Evolutionary conservation across 2,329 filamentous ascomycete genomes (phyloP).

Genomic region (Fusarium tuaranense): DNA sequence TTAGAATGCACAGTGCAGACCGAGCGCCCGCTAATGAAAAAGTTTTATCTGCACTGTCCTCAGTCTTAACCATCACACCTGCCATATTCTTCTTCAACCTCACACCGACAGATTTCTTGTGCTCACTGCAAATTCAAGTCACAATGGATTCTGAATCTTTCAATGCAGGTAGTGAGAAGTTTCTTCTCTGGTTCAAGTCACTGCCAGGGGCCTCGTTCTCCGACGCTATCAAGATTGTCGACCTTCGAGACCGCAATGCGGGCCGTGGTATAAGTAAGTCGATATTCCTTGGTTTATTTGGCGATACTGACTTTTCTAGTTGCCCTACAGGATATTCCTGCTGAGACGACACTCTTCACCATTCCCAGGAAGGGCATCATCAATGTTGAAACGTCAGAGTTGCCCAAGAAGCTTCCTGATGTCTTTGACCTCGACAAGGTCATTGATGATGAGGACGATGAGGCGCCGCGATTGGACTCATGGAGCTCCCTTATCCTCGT

Average conservation of each 20-base stretch:
- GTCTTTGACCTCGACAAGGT: constrained; percentile 59
- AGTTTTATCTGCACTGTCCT: constrained; percentile 25
- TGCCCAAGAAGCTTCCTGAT: constrained; percentile 68
- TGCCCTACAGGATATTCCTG: constrained; percentile 74
- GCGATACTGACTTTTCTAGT: constrained; percentile 70
- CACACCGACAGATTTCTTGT: neutral
- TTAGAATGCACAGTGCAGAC: constrained; percentile 1
- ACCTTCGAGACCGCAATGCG: constrained; percentile 62
- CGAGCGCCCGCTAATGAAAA: constrained; percentile 9
- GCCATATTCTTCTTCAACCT: neutral
- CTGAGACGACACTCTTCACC: constrained; percentile 83
- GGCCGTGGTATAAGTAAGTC: constrained; percentile 67
- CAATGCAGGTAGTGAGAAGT: constrained; percentile 56
- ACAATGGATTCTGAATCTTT: constrained; percentile 50
- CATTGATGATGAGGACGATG: constrained; percentile 51
- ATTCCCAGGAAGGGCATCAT: constrained; percentile 81
- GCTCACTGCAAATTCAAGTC: neutral
- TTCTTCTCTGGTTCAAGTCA: constrained; percentile 66
- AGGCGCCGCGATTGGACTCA: constrained; percentile 58
- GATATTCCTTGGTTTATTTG: neutral
- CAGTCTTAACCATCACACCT: neutral
- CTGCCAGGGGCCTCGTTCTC: constrained; percentile 67
- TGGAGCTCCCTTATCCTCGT: constrained; percentile 76
- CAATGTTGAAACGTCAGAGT: constrained; percentile 76
- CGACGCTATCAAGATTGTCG: constrained; percentile 62